Base-by-base conservation (phyloP, 2,329 filamentous ascomycete species). In the Myrmaecium sp. region DNA sequence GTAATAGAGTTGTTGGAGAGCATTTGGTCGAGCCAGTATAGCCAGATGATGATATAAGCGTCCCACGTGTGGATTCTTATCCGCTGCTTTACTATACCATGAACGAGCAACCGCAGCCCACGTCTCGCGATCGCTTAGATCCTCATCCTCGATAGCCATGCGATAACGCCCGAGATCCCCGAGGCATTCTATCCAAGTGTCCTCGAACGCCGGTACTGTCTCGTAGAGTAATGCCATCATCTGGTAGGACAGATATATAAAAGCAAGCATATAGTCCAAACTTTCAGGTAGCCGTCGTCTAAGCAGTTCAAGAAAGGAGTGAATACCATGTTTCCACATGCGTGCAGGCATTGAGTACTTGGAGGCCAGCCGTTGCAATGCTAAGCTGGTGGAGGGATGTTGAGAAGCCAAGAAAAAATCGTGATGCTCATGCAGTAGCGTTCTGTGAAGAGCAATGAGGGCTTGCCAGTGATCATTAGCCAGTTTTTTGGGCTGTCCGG, bases 251-350 rank as follows among this genome's bases (percentile, higher is more conserved):
- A 86, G 52, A 34, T 91, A 91, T 1, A 95, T 82, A 29, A 93
- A 95, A 0, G 74, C 72, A 0, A 93, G 56, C 83, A 95, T 94
- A 29, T 91, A 78, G 26, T 94, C 84, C 1, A 83, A 54, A 2
- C 78, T 83, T 0, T 62, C 63, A 0, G 84, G 86, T 0, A 93
- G 55, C 3, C 74, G 66, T 36, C 80, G 71, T 0, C 48, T 43
- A 4, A 54, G 39, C 0, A 91, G 47, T 36, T 92, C 81, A 0
- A 92, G 59, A 30, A 89, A 89, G 0, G 71, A 74, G 43, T 91
- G 82, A 3, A 95, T 94, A 0, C 80, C 86, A 39, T 92, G 80
- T 0, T 81, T 65, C 89, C 89, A 95, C 79, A 95, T 89, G 0
- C 86, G 61, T 0, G 80, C 82, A 0, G 86, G 84, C 81, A 95